phyloP scores from a whole-genome alignment of 148 eudicot genomes.

The Chenopodium quinoa region DNA sequence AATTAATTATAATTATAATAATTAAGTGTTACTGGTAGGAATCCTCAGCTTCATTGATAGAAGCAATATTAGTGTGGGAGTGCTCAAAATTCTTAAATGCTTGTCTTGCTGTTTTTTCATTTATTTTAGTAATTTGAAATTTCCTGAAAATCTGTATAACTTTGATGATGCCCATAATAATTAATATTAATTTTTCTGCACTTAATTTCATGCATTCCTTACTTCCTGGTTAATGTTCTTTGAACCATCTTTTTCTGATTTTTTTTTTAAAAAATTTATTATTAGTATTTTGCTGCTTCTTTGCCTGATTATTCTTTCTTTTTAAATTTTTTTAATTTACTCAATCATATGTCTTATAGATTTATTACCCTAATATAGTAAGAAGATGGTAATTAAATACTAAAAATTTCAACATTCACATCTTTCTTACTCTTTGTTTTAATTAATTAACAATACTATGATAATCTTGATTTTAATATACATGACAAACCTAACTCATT shows the following conservation, averaged over 20 bases:
- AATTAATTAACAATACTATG: conserved; percentile 1
- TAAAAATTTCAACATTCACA: conserved; percentile 9
- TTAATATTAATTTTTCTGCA: conserved; percentile 6
- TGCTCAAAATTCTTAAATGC: conserved; percentile 27
- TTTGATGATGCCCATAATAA: conserved; percentile 3
- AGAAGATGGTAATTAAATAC: background rate
- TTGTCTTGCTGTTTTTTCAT: conserved; percentile 16
- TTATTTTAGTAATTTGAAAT: background rate
- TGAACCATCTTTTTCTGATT: background rate
- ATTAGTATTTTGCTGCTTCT: background rate
- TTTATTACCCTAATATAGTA: background rate
- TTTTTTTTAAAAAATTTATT: background rate
- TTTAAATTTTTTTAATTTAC: background rate
- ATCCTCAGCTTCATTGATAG: conserved; percentile 2
- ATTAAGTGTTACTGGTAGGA: conserved; percentile 6
- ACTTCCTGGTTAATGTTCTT: background rate
- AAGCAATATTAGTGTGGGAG: conserved; percentile 23
- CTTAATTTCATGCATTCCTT: conserved; percentile 21
- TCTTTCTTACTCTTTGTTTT: conserved; percentile 20
- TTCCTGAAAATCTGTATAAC: background rate
- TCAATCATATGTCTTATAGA: background rate
- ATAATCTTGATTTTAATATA: conserved; percentile 12
- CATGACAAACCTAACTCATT: conserved; percentile 8
- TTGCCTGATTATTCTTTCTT: background rate
- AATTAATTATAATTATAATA: background rate